phyloP scores from a whole-genome alignment of 192 early-diverging fungal species.

The Linnemannia elongata region DNA sequence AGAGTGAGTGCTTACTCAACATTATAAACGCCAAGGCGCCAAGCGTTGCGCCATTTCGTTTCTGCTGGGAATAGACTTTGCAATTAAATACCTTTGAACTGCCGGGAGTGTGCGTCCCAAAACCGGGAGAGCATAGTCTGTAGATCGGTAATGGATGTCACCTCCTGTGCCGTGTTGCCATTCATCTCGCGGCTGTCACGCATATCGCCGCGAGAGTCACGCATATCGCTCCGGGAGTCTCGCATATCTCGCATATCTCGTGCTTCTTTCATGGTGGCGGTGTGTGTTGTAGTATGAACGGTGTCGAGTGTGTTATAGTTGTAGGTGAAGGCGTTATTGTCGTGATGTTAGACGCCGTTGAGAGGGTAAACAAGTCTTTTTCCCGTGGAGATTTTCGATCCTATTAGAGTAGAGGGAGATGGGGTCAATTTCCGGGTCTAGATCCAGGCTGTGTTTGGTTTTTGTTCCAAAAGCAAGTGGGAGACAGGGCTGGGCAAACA shows the following conservation, averaged over 20 bases:
- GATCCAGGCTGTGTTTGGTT: conserved; percentile 4
- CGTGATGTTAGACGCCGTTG: conserved; percentile 2
- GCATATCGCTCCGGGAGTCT: conserved; percentile 15
- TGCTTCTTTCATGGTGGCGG: conserved; percentile 36
- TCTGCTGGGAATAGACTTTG: background rate
- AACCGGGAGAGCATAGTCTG: conserved; percentile 53
- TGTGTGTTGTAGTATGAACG: conserved; percentile 2
- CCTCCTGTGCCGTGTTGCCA: conserved; percentile 50
- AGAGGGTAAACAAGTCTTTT: background rate
- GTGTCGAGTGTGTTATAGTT: background rate
- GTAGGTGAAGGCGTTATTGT: background rate
- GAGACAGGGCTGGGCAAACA: background rate
- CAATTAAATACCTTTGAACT: conserved; percentile 42
- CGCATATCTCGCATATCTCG: conserved; percentile 27
- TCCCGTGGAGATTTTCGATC: background rate
- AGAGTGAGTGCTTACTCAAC: background rate
- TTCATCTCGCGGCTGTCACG: conserved; percentile 45
- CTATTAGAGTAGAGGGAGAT: background rate
- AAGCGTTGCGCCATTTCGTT: too few relatives aligned
- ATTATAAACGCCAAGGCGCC: background rate
- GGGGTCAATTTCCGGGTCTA: background rate
- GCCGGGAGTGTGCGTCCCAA: conserved; percentile 53
- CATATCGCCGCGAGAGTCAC: conserved; percentile 18
- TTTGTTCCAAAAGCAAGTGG: background rate
- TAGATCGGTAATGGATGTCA: conserved; percentile 50